phyloP scores from a whole-genome alignment of 371 early-diverging fungal species.

The Mortierella sp. region DNA sequence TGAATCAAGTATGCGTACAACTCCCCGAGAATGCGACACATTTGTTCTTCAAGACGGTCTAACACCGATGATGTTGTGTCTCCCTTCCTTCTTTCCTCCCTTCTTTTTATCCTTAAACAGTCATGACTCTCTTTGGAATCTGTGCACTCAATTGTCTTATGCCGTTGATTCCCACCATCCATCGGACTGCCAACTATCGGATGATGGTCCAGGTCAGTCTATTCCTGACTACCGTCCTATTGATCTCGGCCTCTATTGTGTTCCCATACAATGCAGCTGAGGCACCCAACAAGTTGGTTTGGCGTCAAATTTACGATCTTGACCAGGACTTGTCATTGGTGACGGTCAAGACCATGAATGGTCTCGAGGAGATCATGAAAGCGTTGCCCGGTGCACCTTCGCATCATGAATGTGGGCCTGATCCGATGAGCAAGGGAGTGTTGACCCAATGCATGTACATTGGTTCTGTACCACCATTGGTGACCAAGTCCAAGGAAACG shows the following conservation, averaged over 20 bases:
- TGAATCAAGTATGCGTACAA: too few relatives aligned
- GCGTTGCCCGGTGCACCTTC: slow-evolving; percentile 26
- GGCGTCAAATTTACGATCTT: slow-evolving; percentile 35
- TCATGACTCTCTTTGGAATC: slow-evolving; percentile 41
- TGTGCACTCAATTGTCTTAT: slow-evolving; percentile 48
- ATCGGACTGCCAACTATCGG: slow-evolving; percentile 45
- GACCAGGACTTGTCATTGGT: slow-evolving; percentile 25
- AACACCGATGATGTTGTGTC: too few relatives aligned
- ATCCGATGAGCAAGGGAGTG: slow-evolving; percentile 29
- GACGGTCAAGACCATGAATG: slow-evolving; percentile 56
- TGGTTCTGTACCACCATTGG: slow-evolving; percentile 30
- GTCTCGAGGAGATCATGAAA: slow-evolving; percentile 53
- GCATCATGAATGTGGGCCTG: slow-evolving; percentile 31
- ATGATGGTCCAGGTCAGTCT: slow-evolving; percentile 46
- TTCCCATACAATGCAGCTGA: slow-evolving; percentile 33
- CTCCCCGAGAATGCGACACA: too few relatives aligned
- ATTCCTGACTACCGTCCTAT: slow-evolving; percentile 18
- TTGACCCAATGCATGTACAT: slow-evolving; percentile 38
- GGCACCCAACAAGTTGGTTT: slow-evolving; percentile 34
- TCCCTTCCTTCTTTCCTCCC: slow-evolving; percentile 55
- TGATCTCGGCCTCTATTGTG: slow-evolving; percentile 27
- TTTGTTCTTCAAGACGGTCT: too few relatives aligned
- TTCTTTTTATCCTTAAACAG: slow-evolving; percentile 6
- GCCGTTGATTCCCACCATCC: slow-evolving; percentile 53
- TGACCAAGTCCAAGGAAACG: slow-evolving; percentile 27